Conservation (phyloP, 106 monocot species). For the Allium fistulosum region DNA sequence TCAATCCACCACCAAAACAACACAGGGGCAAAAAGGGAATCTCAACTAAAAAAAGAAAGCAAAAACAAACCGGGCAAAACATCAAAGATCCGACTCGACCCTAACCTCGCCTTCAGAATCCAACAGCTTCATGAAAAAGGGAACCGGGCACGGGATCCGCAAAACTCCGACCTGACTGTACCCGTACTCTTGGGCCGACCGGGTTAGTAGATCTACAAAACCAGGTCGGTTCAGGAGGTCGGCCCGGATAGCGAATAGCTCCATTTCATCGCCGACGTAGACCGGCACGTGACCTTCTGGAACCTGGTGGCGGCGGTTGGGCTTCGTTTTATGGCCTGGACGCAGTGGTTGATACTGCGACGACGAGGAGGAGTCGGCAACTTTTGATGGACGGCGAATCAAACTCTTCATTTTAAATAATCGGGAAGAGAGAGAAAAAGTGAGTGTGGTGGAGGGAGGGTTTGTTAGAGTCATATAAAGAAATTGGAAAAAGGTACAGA, state of each 20-base stretch:
- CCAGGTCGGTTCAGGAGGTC: conserved; percentile 40
- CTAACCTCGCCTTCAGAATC: conserved; percentile 6
- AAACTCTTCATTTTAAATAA: conserved; percentile 26
- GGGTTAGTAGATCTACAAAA: conserved; percentile 40
- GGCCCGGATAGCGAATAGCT: conserved; percentile 45
- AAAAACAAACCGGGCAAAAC: background rate
- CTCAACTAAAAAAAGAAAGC: background rate
- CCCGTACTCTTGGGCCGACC: conserved; percentile 62
- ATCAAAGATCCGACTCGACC: conserved; percentile 4
- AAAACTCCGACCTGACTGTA: conserved; percentile 54
- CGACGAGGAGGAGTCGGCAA: conserved; percentile 14
- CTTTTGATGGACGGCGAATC: conserved; percentile 23
- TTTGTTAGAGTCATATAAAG: background rate
- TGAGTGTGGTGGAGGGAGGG: background rate
- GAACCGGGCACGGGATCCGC: conserved; percentile 57
- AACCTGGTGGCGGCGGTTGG: background rate
- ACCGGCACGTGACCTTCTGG: conserved; percentile 53
- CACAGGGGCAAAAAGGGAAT: background rate
- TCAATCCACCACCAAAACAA: background rate
- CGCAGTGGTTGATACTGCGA: conserved; percentile 2
- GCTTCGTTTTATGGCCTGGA: background rate
- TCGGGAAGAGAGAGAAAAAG: background rate
- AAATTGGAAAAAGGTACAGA: too few species aligned
- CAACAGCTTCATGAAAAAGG: conserved; percentile 27
- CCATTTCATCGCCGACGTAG: conserved; percentile 72